Evolutionary conservation across 495 filamentous ascomycete species (phyloP).

Genomic region (Margaritispora aquatica): DNA sequence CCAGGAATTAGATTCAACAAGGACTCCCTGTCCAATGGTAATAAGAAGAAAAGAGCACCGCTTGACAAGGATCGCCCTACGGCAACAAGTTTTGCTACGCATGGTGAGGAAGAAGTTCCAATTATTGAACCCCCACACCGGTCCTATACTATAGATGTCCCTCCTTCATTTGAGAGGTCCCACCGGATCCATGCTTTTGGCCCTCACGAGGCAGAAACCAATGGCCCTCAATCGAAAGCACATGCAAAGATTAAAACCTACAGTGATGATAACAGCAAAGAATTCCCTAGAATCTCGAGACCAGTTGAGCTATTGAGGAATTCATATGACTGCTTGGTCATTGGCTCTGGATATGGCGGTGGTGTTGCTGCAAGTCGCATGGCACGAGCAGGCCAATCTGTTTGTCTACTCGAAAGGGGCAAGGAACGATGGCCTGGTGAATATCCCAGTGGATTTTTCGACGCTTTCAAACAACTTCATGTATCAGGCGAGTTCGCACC

Average conservation of each 20-base stretch:
- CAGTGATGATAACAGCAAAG: constrained; percentile 32
- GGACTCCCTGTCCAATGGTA: neutral
- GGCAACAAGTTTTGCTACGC: neutral
- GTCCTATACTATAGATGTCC: neutral
- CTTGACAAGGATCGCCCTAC: constrained; percentile 6
- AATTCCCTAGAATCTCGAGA: constrained; percentile 47
- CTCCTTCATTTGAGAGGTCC: neutral
- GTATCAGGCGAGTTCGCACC: constrained; percentile 49
- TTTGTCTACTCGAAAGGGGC: constrained; percentile 58
- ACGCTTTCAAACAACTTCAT: constrained; percentile 43
- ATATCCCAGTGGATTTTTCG: constrained; percentile 43
- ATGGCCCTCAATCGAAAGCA: constrained; percentile 31
- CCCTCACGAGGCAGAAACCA: constrained; percentile 7
- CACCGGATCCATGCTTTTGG: constrained; percentile 14
- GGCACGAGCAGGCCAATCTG: constrained; percentile 52
- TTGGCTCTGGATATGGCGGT: constrained; percentile 64
- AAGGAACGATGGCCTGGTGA: constrained; percentile 61
- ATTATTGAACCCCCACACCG: neutral
- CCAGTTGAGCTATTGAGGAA: constrained; percentile 49
- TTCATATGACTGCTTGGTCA: constrained; percentile 58
- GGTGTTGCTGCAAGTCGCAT: constrained; percentile 60
- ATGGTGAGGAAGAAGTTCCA: neutral
- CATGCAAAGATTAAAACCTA: constrained; percentile 33
- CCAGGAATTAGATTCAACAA: constrained; percentile 8
- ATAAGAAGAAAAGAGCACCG: neutral